Evolutionary conservation across 169 alveolate genomes (phyloP), one percentile per base, ranked within the genome.

Genomic region (Besnoitia besnoiti): DNA sequence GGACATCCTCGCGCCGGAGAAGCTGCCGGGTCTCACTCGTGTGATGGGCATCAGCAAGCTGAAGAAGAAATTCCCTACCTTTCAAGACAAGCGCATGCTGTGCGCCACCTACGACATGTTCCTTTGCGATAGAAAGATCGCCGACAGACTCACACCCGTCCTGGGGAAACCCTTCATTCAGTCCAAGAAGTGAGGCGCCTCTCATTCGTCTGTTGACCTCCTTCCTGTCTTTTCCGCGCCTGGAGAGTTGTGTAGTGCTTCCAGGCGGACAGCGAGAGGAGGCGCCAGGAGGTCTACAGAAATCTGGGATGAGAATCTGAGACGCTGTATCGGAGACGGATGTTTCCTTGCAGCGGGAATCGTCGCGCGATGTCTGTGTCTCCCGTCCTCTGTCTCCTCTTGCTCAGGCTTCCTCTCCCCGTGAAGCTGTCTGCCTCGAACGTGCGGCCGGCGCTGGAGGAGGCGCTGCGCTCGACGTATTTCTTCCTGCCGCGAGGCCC

Each of bases 41-140:
- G 95, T 95, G 27, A 92, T 95, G 30, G 93, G 96, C 33, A 84
- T 91, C 40, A 85, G 89, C 14, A 95, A 95, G 62, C 85, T 95
- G 42, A 62, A 85, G 27, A 94, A 92, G 94, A 95, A 95, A 44
- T 95, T 82, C 92, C 92, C 79, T 37, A 93, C 96, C 47, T 94
- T 62, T 46, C 76, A 85, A 49, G 95, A 93, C 46, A 55, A 77
- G 40, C 85, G 96, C 50, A 95, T 73, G 47, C 94, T 95, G n/a
- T 94, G 96, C 51, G 90, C 94, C 0, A 93, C 94, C 40, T 94
- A 88, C 90, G 96, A 95, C 85, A 42, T 92, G 30, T 95, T 95
- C 75, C 76, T 94, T 27, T 80, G 93, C 30, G 96, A 95, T 55
- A 89, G 87, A 49, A 59, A 90, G 27, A 51, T 95, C 77, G 84